Evolutionary conservation across 2,329 filamentous ascomycete genomes (phyloP).

Genomic region (Pseudogymnoascus destructans): DNA sequence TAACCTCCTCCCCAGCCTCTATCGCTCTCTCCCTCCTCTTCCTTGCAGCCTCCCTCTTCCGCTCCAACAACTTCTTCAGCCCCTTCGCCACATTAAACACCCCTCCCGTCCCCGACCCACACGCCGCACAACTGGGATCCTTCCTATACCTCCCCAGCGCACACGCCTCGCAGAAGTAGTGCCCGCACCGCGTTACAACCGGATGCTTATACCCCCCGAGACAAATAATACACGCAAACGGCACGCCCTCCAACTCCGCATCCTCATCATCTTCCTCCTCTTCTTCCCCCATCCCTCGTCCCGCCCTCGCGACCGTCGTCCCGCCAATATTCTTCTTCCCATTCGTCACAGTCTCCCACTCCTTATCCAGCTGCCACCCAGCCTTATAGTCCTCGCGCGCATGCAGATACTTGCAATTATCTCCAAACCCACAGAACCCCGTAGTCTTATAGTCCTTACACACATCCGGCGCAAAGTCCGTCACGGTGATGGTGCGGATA

Average conservation of each 20-base stretch:
- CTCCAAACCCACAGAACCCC: conserved; percentile 40
- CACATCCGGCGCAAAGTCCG: conserved; percentile 81
- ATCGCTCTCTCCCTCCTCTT: conserved; percentile 40
- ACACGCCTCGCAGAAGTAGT: conserved; percentile 92
- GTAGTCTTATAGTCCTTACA: conserved; percentile 91
- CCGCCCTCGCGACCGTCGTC: conserved; percentile 31
- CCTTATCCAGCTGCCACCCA: conserved; percentile 88
- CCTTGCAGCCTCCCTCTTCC: conserved; percentile 45
- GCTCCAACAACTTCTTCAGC: conserved; percentile 60
- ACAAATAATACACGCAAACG: conserved; percentile 27
- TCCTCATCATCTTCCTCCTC: conserved; percentile 37
- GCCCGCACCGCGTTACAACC: conserved; percentile 77
- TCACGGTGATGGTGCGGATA: conserved; percentile 78
- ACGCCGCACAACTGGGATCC: conserved; percentile 75
- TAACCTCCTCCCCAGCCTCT: conserved; percentile 38
- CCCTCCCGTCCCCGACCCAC: conserved; percentile 71
- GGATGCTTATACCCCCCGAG: conserved; percentile 40
- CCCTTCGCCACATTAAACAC: conserved; percentile 84
- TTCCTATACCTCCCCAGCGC: conserved; percentile 77
- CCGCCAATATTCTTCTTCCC: conserved; percentile 50
- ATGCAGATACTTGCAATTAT: conserved; percentile 73
- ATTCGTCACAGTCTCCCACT: conserved; percentile 80
- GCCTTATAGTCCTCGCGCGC: conserved; percentile 69
- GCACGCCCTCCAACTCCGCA: conserved; percentile 24
- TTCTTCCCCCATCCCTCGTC: conserved; percentile 26